Base-by-base conservation (phyloP, 371 early-diverging fungal species). In the Sporodiniella umbellata region DNA sequence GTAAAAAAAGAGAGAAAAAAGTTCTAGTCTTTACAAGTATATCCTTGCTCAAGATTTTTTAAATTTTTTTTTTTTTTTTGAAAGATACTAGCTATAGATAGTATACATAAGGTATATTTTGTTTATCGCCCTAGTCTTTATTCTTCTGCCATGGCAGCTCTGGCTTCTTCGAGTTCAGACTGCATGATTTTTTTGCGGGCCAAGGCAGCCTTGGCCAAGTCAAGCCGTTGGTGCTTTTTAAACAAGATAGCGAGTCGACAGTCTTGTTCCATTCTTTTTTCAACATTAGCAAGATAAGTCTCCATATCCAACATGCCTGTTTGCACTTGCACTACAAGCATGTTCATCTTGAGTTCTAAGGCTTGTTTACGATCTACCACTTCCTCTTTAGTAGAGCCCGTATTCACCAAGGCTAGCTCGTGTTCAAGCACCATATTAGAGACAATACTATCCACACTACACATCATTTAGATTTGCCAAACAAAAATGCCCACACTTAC, bases 251-350 rank as follows among this genome's bases (percentile, higher is more conserved):
- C 92, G 22, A 79, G 60, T n/a, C 72, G 75, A 51, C 85, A 87
- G 53, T 83, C 83, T 12, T 71, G 66, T 1, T 70, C 78, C 46
- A 90, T 87, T 23, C 81, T 64, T 12, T 59, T 70, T 18, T 75
- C 64, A 1, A 85, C 77, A n/a, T 70, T 53, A 24, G 72, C 59
- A 15, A 88, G 65, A 53, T 90, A 84, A 3, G 59, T 78, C 5
- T 78, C 80, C 84, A 93, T 87, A n/a, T 88, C 85, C 45, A 93
- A 53, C 40, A 75, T 59, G 1, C 92, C 92, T 3, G 86, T 76
- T 56, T 89, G 86, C 4, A 92, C 90, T 56, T 85, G 74, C 7
- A 89, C 75, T 14, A 89, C 84, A n/a, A 93, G 75, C 70, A 90
- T 65, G 52, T 89, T 84, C 82, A 88, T 83, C 60, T 90, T 88